Base-by-base conservation (phyloP, 768 basidiomycete genomes). In the Clathrus columnatus region DNA sequence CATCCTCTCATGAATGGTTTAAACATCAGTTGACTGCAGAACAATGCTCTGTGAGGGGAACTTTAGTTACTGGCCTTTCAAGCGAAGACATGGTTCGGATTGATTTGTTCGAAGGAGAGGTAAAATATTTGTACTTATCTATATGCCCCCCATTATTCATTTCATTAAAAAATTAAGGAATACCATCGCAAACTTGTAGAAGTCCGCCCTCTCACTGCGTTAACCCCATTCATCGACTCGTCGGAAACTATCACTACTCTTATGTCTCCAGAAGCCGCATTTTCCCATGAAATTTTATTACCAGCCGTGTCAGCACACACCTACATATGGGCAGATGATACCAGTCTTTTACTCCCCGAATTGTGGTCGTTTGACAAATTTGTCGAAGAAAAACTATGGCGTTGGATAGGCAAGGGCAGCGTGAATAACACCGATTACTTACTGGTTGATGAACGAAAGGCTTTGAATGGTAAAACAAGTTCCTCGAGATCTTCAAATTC, bases 361-460 rank as follows among this genome's bases (percentile, higher is more conserved):
- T 68, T 88, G 4, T 98, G 94, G 94, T 77, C 82, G 0, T 93
- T 85, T 63, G 80, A 82, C n/a, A 78, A 82, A 2, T 96, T 96
- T 63, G 75, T 95, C 27, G 68, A 70, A 62, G 78, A 86, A 27
- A 87, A 82, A 60, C 83, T 87, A 1, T 81, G 80, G 76, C 84
- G 85, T 56, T 94, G 92, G 91, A 75, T 85, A 36, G 81, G 79
- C 0, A 59, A 64, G 7, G 69, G 62, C 5, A 68, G 70, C 18
- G 56, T 63, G 20, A 58, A 62, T 29, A 72, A 73, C 4, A 57
- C 62, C 18, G 73, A 79, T 54, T 80, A 75, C 55, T 67, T 61
- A n/a, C 78, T 81, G 56, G 77, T 83, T 4, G 84, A 84, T 62
- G 68, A 71, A 55, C 68, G 73, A 54, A 68, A 70, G 28, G 72